Evolutionary conservation across 179 eudicot species (phyloP).

Genomic region (Vitellaria paradoxa): DNA sequence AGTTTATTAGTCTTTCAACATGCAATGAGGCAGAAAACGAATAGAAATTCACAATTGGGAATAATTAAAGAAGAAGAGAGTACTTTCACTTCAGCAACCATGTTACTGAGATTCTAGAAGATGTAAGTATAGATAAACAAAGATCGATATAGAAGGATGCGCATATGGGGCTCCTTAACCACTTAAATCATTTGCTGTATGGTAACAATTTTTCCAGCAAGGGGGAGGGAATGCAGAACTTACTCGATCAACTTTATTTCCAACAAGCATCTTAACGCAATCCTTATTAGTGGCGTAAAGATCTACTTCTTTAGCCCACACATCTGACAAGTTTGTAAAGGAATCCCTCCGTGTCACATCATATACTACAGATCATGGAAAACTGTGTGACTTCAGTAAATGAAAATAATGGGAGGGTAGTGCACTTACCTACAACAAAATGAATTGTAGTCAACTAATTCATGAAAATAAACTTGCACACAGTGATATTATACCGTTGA

Average conservation of each 20-base stretch:
- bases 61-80: background rate
- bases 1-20: background rate
- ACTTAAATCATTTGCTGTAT: background rate
- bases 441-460: background rate
- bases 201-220: background rate
- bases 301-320: constrained; percentile 95
- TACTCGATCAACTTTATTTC: constrained; percentile 94
- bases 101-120: constrained; percentile 3
- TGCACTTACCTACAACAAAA: constrained; percentile 18
- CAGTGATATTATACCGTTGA: constrained; percentile 12
- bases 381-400: background rate
- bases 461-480: background rate
- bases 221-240: constrained; percentile 22
- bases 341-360: constrained; percentile 95
- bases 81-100: background rate
- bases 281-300: constrained; percentile 90
- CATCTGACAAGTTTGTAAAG: constrained; percentile 81
- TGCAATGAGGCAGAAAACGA: background rate
- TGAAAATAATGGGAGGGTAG: constrained; percentile 2
- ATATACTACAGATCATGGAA: constrained; percentile 50
- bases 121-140: background rate
- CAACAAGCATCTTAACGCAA: constrained; percentile 95
- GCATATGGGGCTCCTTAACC: background rate
- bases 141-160: background rate
- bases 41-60: background rate